These are phyloP conservation scores for Picea glauca DNA, from an alignment of 75 land plant species.

Conservation along the genomic window DNA sequence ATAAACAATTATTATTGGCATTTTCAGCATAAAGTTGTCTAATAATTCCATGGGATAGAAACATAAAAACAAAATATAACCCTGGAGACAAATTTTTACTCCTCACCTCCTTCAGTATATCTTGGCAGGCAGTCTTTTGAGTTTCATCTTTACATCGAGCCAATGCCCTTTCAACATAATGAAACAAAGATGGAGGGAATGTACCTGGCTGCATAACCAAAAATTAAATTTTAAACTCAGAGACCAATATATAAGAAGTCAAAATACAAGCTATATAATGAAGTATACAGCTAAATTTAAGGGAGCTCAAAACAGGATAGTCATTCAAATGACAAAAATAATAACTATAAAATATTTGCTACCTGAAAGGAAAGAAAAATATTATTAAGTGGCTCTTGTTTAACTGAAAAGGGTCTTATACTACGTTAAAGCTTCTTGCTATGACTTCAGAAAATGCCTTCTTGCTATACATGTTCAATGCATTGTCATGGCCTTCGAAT, in stretches of 20 bases:
- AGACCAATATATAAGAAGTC: neutral
- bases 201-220: constrained; percentile 48
- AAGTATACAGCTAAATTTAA: too few relatives aligned
- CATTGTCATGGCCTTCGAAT: neutral
- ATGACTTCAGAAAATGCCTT: neutral
- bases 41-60: too few relatives aligned
- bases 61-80: neutral
- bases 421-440: neutral
- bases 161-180: constrained; percentile 91
- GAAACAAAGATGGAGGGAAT: constrained; percentile 74
- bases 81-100: neutral
- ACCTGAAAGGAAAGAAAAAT: neutral
- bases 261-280: neutral
- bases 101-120: constrained; percentile 78
- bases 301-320: too few relatives aligned
- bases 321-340: too few relatives aligned
- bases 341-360: neutral
- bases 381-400: neutral
- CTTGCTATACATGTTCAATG: too few relatives aligned
- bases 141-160: constrained; percentile 85
- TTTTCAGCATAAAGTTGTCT: neutral
- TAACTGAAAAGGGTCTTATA: neutral
- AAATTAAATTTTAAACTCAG: neutral
- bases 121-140: constrained; percentile 66
- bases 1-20: neutral